A percentile compares a stretch with the other conserved stretches of the same genome.
These are phyloP conservation scores for Elsinoe australis DNA, from an alignment of 2,329 filamentous ascomycete species.

Conservation along the genomic window DNA sequence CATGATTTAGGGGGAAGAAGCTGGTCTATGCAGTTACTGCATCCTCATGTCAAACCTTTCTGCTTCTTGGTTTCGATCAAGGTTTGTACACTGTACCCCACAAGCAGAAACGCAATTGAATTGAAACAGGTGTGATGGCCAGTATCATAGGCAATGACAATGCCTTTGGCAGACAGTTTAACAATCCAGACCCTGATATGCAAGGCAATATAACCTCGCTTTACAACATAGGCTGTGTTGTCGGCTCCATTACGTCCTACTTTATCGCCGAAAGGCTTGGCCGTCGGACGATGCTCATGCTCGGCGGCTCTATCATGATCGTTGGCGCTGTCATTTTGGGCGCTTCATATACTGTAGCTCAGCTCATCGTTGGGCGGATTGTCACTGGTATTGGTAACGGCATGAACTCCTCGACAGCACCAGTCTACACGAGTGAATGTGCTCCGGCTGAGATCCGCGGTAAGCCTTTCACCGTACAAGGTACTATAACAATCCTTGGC, in stretches of 20 bases:
- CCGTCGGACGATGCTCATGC: slow-evolving; percentile 35
- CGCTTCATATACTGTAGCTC: slow-evolving; percentile 33
- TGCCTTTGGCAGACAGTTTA: slow-evolving; percentile 23
- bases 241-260: slow-evolving; percentile 38
- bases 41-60: slow-evolving; percentile 18
- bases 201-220: slow-evolving; percentile 34
- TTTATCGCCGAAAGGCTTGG: slow-evolving; percentile 40
- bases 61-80: slow-evolving; percentile 19
- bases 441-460: slow-evolving; percentile 51
- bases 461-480: slow-evolving; percentile 54
- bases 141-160: slow-evolving; percentile 18
- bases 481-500: slow-evolving; percentile 45
- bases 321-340: slow-evolving; percentile 36
- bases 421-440: slow-evolving; percentile 49
- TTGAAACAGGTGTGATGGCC: slow-evolving; percentile 5
- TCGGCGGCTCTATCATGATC: slow-evolving; percentile 38
- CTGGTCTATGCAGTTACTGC: background rate
- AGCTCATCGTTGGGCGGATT: slow-evolving; percentile 47
- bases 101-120: background rate
- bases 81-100: background rate
- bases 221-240: slow-evolving; percentile 36
- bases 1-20: background rate
- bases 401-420: slow-evolving; percentile 50
- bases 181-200: slow-evolving; percentile 30
- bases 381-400: slow-evolving; percentile 50